phyloP scores from a whole-genome alignment of 129 eudicot genomes.

The Escallonia rubra region DNA sequence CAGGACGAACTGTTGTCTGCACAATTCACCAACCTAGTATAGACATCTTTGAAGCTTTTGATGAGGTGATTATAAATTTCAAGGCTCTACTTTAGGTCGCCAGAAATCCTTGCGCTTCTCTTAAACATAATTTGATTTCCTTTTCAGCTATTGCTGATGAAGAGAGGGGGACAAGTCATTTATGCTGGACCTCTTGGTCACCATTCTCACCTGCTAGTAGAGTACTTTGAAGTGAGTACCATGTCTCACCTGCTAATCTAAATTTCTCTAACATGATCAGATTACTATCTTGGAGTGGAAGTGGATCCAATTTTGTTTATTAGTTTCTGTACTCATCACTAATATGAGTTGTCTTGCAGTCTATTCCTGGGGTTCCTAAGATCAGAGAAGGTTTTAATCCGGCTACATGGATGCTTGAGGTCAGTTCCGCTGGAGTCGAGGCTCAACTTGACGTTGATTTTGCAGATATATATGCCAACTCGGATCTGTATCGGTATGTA shows the following conservation, averaged over 20 bases:
- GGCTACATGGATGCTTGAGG: conserved; percentile 87
- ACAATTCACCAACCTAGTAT: conserved; percentile 87
- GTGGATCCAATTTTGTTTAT: background rate
- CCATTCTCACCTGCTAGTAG: conserved; percentile 49
- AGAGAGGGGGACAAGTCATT: conserved; percentile 75
- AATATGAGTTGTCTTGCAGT: conserved; percentile 18
- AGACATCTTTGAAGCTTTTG: conserved; percentile 78
- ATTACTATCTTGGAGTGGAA: background rate
- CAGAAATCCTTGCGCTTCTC: background rate
- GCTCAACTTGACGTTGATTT: conserved; percentile 52
- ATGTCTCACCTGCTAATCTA: background rate
- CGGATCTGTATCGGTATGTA: conserved; percentile 48
- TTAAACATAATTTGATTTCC: background rate
- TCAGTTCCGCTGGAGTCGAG: conserved; percentile 50
- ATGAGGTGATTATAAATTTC: conserved; percentile 41
- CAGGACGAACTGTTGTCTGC: conserved; percentile 82
- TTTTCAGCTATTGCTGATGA: conserved; percentile 59
- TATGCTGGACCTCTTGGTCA: conserved; percentile 69
- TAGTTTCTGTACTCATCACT: background rate
- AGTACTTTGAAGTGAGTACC: conserved; percentile 59
- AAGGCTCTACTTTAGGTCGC: background rate
- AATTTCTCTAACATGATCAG: background rate
- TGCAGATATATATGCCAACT: conserved; percentile 50
- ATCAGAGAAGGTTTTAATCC: conserved; percentile 73
- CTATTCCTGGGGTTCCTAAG: conserved; percentile 60